phyloP scores from a whole-genome alignment of 768 basidiomycete species.

The Boletellus ananiceps region DNA sequence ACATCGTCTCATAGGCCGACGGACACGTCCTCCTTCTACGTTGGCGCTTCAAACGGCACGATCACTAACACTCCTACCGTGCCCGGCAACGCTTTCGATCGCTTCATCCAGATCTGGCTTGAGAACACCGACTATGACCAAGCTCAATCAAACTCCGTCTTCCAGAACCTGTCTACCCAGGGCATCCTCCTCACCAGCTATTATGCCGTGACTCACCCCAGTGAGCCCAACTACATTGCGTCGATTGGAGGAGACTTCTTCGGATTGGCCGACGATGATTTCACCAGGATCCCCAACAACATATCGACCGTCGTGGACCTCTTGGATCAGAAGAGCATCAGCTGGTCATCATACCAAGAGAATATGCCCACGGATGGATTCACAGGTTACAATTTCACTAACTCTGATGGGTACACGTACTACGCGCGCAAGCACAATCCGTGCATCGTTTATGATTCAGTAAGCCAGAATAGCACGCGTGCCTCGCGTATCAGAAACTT shows the following conservation, averaged over 20 bases:
- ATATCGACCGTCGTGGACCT: constrained; percentile 58
- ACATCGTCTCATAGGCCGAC: constrained; percentile 21
- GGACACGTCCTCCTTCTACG: constrained; percentile 36
- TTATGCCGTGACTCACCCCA: constrained; percentile 52
- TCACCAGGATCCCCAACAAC: constrained; percentile 36
- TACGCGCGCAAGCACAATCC: constrained; percentile 59
- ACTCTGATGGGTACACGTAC: constrained; percentile 39
- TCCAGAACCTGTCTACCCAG: constrained; percentile 40
- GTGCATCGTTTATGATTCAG: constrained; percentile 46
- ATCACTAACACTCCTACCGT: constrained; percentile 37
- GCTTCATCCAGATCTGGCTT: constrained; percentile 55
- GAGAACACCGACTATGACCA: constrained; percentile 55
- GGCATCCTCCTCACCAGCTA: constrained; percentile 46
- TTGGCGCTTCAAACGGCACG: constrained; percentile 40
- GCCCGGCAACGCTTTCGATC: constrained; percentile 41
- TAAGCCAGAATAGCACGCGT: constrained; percentile 40
- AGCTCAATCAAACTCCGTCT: constrained; percentile 25
- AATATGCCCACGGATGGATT: constrained; percentile 51
- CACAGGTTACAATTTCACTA: constrained; percentile 35
- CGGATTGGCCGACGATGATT: constrained; percentile 42
- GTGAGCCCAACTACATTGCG: constrained; percentile 56
- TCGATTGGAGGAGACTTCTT: constrained; percentile 50
- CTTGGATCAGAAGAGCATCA: constrained; percentile 50
- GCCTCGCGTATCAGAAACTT: constrained; percentile 50
- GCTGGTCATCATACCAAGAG: constrained; percentile 62